These are phyloP conservation scores for Halenospora varia DNA, from an alignment of 495 filamentous ascomycete genomes.

Conservation along the genomic window DNA sequence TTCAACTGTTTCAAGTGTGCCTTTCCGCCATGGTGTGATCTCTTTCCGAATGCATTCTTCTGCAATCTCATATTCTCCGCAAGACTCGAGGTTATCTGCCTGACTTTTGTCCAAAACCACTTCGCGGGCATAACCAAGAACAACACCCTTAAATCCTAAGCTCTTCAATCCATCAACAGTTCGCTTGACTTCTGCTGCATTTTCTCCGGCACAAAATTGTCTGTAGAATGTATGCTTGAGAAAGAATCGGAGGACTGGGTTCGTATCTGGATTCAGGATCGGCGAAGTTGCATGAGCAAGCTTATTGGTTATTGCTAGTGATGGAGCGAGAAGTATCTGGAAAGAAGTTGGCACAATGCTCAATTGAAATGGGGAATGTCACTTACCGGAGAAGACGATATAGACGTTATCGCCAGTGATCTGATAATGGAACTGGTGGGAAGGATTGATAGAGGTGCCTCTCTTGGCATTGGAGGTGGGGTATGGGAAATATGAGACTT, in stretches of 20 bases:
- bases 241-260: conserved; percentile 50
- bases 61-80: conserved; percentile 28
- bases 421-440: conserved; percentile 72
- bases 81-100: conserved; percentile 32
- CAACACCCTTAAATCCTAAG: conserved; percentile 72
- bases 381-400: conserved; percentile 66
- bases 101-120: conserved; percentile 57
- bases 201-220: conserved; percentile 81
- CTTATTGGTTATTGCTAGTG: conserved; percentile 61
- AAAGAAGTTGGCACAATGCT: conserved; percentile 1
- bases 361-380: neutral
- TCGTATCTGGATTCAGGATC: conserved; percentile 52
- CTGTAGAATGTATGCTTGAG: conserved; percentile 78
- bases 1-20: conserved; percentile 70
- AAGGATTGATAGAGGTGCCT: conserved; percentile 62
- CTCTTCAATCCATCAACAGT: conserved; percentile 57
- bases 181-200: conserved; percentile 50
- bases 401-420: conserved; percentile 69
- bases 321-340: conserved; percentile 60
- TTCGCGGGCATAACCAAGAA: conserved; percentile 74
- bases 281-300: conserved; percentile 65
- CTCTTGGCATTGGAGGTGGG: conserved; percentile 12
- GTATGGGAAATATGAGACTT: neutral
- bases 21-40: conserved; percentile 67
- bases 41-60: conserved; percentile 51